phyloP scores from a whole-genome alignment of 176 grass and related monocot species.

The Secale cereale region DNA sequence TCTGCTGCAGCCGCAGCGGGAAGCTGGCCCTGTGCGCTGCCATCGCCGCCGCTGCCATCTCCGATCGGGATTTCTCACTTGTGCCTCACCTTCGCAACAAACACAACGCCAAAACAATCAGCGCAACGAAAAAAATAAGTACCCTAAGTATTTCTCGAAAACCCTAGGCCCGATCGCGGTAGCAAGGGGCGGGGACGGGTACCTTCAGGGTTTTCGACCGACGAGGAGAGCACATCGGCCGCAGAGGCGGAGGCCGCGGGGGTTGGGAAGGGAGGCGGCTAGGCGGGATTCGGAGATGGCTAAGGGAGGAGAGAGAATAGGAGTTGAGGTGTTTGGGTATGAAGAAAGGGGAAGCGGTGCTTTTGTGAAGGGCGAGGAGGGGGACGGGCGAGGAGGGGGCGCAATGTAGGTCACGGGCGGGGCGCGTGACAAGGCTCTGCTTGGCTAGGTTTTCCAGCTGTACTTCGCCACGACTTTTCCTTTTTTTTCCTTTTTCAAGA shows the following conservation, averaged over 20 bases:
- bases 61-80: conserved; percentile 36
- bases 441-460: background rate
- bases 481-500: background rate
- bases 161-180: conserved; percentile 54
- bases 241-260: background rate
- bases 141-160: conserved; percentile 24
- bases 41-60: conserved; percentile 57
- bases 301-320: background rate
- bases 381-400: conserved; percentile 1
- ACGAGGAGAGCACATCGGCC: conserved; percentile 52
- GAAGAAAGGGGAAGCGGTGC: conserved; percentile 11
- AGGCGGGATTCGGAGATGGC: conserved; percentile 19
- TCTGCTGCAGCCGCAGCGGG: conserved; percentile 90
- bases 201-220: conserved; percentile 45
- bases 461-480: background rate
- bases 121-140: background rate
- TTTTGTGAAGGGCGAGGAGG: conserved; percentile 11
- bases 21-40: conserved; percentile 80
- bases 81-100: conserved; percentile 43
- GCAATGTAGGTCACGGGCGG: conserved; percentile 38
- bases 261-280: background rate
- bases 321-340: conserved; percentile 24
- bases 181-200: background rate
- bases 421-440: conserved; percentile 5
- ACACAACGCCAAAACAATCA: conserved; percentile 16